Evolutionary conservation across 2,329 filamentous ascomycete species (phyloP).

Genomic region (Pseudocercospora macadamiae): DNA sequence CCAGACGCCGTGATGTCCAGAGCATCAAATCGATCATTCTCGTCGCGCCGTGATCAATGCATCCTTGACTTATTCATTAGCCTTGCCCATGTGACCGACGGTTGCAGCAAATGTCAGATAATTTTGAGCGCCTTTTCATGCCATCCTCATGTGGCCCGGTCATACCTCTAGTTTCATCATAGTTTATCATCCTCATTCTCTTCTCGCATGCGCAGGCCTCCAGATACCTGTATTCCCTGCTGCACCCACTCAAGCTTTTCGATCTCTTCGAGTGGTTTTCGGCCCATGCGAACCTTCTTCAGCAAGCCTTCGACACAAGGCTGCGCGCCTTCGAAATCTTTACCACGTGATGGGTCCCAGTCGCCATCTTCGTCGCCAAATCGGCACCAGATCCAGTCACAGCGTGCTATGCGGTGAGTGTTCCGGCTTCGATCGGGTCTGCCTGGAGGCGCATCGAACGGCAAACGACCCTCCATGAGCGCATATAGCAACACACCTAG

Average conservation of each 20-base stretch:
- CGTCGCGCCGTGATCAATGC: not conserved
- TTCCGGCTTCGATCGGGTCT: slow-evolving; percentile 72
- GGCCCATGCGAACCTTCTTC: slow-evolving; percentile 73
- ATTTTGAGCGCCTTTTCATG: not conserved
- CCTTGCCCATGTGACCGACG: not conserved
- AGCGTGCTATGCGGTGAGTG: slow-evolving; percentile 90
- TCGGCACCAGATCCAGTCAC: slow-evolving; percentile 93
- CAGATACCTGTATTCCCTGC: slow-evolving; percentile 70
- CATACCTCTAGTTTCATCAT: slow-evolving; percentile 3
- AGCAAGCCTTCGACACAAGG: slow-evolving; percentile 81
- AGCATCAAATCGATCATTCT: not conserved
- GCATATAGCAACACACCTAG: slow-evolving; percentile 92
- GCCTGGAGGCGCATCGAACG: slow-evolving; percentile 86
- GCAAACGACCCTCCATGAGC: slow-evolving; percentile 86
- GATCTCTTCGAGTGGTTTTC: slow-evolving; percentile 76
- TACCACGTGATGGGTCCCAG: slow-evolving; percentile 72
- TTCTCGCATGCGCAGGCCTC: slow-evolving; percentile 56
- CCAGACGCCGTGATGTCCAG: not conserved
- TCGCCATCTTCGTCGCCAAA: slow-evolving; percentile 84
- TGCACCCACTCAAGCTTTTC: slow-evolving; percentile 74
- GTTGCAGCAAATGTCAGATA: not conserved
- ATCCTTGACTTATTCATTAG: not conserved
- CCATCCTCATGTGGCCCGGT: not conserved
- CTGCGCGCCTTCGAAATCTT: slow-evolving; percentile 72
- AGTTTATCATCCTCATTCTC: slow-evolving; percentile 47